Conservation (phyloP, 768 basidiomycete species). For the Coprinellus aureogranulatus region DNA sequence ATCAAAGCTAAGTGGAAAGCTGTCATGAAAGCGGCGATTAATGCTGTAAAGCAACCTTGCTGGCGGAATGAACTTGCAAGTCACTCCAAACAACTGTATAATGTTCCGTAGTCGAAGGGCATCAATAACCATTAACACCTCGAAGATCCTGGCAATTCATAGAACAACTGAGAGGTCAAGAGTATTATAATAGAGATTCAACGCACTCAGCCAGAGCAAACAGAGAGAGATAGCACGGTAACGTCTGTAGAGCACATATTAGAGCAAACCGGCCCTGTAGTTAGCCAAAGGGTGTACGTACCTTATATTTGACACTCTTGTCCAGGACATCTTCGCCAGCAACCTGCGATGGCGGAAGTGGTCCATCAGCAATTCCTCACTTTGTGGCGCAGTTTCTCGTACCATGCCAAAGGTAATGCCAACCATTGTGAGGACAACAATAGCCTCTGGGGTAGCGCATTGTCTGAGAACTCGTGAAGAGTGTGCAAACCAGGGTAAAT, state of each 20-base stretch:
- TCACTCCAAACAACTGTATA: slow-evolving; percentile 74
- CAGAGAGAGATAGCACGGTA: slow-evolving; percentile 82
- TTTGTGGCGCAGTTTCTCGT: slow-evolving; percentile 19
- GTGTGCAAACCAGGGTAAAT: not conserved
- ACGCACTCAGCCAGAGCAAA: slow-evolving; percentile 80
- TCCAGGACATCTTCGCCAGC: slow-evolving; percentile 45
- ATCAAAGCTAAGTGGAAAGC: slow-evolving; percentile 77
- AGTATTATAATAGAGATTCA: not conserved
- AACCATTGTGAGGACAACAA: slow-evolving; percentile 74
- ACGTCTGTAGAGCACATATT: slow-evolving; percentile 43
- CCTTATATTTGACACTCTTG: slow-evolving; percentile 49
- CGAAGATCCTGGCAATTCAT: slow-evolving; percentile 59
- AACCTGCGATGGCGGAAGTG: slow-evolving; percentile 38
- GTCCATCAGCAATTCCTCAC: not conserved
- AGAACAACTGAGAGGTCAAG: slow-evolving; percentile 4
- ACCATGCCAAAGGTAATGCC: slow-evolving; percentile 67
- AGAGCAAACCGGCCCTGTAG: not conserved
- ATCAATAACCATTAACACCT: slow-evolving; percentile 77
- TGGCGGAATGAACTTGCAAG: slow-evolving; percentile 41
- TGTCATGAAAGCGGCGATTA: slow-evolving; percentile 21
- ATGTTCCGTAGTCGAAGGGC: slow-evolving; percentile 77
- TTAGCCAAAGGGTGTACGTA: slow-evolving; percentile 15
- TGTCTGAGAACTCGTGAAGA: not conserved
- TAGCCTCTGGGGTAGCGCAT: slow-evolving; percentile 52
- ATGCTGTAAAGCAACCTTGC: not conserved